Percentiles rank a stretch among this genome's conserved stretches.
phyloP scores from a whole-genome alignment of 78 protist genomes.

The Polysphondylium violaceum region DNA sequence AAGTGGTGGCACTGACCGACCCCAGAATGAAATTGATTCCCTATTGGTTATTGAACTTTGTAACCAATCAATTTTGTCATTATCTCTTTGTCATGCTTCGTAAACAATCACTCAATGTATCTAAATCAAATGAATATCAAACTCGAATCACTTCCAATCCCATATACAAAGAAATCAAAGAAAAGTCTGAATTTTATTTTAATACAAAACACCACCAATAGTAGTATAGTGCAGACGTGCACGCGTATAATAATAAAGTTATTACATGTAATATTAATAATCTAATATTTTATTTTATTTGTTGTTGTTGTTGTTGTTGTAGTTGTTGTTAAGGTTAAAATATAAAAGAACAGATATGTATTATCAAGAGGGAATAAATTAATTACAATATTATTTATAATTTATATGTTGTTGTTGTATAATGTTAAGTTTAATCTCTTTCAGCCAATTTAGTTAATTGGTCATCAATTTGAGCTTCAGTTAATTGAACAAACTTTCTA shows the following conservation, averaged over 20 bases:
- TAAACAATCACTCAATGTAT: conserved; percentile 7
- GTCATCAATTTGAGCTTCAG: conserved; percentile 87
- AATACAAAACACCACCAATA: too few species aligned
- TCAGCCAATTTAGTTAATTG: conserved; percentile 94
- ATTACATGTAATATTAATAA: too few species aligned
- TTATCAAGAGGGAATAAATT: too few species aligned
- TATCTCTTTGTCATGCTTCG: conserved; percentile 52
- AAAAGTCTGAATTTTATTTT: conserved; percentile 22
- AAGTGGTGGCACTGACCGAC: conserved; percentile 40
- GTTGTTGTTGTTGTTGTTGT: too few species aligned
- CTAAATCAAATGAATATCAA: conserved; percentile 14
- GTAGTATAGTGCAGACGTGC: too few species aligned
- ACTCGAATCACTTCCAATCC: conserved; percentile 21
- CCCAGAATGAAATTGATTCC: conserved; percentile 52
- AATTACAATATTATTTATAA: too few species aligned
- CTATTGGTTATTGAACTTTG: conserved; percentile 54
- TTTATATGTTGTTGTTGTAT: too few species aligned
- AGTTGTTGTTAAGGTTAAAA: too few species aligned
- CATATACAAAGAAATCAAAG: conserved; percentile 34
- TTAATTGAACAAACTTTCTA: conserved; percentile 74
- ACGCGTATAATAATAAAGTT: too few species aligned
- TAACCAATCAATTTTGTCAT: conserved; percentile 63
- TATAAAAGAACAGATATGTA: too few species aligned
- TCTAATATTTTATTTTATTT: too few species aligned
- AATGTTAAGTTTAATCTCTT: conserved; percentile 80